These are phyloP conservation scores for Pyronema domesticum DNA, from an alignment of 495 filamentous ascomycete genomes.

Conservation along the genomic window DNA sequence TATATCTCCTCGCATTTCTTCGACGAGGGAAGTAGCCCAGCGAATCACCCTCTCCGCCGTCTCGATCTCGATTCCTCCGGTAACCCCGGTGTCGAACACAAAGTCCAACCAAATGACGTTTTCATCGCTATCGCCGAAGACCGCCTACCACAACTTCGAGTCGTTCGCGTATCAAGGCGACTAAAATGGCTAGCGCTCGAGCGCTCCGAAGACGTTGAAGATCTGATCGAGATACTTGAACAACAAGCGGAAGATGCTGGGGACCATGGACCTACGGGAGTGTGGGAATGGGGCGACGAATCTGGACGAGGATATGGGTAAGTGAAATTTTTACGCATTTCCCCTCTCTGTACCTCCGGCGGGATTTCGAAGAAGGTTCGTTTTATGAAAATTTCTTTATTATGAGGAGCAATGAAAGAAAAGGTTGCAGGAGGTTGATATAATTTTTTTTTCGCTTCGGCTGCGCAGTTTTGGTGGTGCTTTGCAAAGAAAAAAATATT, in stretches of 20 bases:
- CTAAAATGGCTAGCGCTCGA: constrained; percentile 23
- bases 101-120: constrained; percentile 22
- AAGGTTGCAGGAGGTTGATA: too few relatives aligned
- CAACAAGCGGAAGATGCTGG: constrained; percentile 16
- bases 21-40: constrained; percentile 2
- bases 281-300: constrained; percentile 19
- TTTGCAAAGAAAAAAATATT: too few relatives aligned
- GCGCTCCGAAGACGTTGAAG: constrained; percentile 22
- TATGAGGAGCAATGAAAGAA: too few relatives aligned
- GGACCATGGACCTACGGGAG: constrained; percentile 4
- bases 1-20: constrained; percentile 27
- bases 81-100: constrained; percentile 21
- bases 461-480: too few relatives aligned
- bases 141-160: constrained; percentile 22
- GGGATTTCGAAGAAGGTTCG: too few relatives aligned
- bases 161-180: constrained; percentile 25
- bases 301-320: background rate
- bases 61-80: constrained; percentile 27
- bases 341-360: too few relatives aligned
- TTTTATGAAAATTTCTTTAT: too few relatives aligned
- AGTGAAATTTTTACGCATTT: background rate
- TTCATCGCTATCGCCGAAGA: constrained; percentile 27
- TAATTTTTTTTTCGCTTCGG: too few relatives aligned
- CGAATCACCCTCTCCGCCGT: constrained; percentile 23
- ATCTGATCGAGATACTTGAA: constrained; percentile 28